phyloP scores from a whole-genome alignment of 2,329 filamentous ascomycete species.

The Aureobasidium sp. region DNA sequence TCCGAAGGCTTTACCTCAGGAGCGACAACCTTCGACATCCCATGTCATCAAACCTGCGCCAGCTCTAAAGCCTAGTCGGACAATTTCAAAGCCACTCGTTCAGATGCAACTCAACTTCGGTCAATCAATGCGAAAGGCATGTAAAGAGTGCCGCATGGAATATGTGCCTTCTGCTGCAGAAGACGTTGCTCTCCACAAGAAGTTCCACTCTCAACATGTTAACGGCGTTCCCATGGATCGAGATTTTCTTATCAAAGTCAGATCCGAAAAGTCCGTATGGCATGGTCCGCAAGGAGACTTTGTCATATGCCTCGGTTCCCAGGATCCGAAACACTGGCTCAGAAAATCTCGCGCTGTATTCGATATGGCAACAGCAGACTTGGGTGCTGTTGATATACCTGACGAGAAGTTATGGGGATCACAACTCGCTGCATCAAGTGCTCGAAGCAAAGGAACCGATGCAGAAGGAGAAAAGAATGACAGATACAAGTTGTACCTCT shows the following conservation, averaged over 20 bases:
- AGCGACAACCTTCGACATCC: constrained; percentile 21
- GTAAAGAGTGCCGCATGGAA: constrained; percentile 58
- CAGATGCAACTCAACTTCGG: constrained; percentile 58
- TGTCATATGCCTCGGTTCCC: constrained; percentile 50
- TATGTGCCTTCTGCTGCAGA: constrained; percentile 57
- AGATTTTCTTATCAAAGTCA: constrained; percentile 43
- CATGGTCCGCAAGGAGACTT: constrained; percentile 34
- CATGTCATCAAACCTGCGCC: neutral
- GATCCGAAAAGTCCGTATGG: constrained; percentile 14
- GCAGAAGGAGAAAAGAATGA: constrained; percentile 27
- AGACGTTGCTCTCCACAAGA: constrained; percentile 56
- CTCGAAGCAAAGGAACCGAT: neutral
- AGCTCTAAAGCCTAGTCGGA: neutral
- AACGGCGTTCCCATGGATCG: constrained; percentile 56
- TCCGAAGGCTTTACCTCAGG: constrained; percentile 23
- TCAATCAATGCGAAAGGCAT: constrained; percentile 49
- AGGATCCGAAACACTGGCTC: constrained; percentile 45
- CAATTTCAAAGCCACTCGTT: constrained; percentile 34
- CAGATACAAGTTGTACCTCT: constrained; percentile 55
- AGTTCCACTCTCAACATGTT: constrained; percentile 56
- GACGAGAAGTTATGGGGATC: constrained; percentile 53
- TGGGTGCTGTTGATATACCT: constrained; percentile 53
- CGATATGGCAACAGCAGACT: constrained; percentile 55
- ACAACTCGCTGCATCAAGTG: neutral
- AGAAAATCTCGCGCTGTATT: constrained; percentile 49